phyloP scores from a whole-genome alignment of 495 filamentous ascomycete species.

The Podospora sp. region DNA sequence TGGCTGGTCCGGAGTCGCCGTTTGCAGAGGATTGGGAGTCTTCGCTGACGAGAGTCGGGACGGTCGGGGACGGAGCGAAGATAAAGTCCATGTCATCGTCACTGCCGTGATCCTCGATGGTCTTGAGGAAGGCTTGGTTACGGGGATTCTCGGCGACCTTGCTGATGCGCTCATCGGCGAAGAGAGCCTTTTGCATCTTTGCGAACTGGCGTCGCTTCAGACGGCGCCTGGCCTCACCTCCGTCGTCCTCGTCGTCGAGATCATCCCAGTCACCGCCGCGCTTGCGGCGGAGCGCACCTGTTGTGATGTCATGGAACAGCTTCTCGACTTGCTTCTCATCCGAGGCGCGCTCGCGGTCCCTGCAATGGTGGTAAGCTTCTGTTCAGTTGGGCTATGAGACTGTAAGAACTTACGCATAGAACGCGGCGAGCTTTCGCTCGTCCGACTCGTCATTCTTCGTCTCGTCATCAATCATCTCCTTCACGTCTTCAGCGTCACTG shows the following conservation, averaged over 20 bases:
- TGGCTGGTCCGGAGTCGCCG: conserved; percentile 26
- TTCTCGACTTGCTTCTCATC: conserved; percentile 87
- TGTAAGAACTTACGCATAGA: conserved; percentile 73
- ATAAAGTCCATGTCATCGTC: conserved; percentile 82
- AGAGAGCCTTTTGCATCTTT: conserved; percentile 85
- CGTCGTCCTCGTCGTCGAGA: conserved; percentile 85
- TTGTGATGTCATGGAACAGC: conserved; percentile 88
- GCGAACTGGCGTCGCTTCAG: conserved; percentile 86
- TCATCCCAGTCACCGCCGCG: conserved; percentile 74
- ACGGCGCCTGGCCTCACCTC: conserved; percentile 71
- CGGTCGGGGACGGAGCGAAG: conserved; percentile 51
- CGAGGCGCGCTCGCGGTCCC: conserved; percentile 65
- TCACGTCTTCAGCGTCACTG: conserved; percentile 59
- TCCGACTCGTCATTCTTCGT: conserved; percentile 70
- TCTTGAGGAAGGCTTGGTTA: conserved; percentile 83
- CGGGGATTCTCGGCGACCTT: conserved; percentile 91
- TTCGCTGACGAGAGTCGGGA: conserved; percentile 24
- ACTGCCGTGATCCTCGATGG: conserved; percentile 80
- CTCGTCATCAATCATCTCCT: conserved; percentile 87
- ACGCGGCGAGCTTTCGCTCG: conserved; percentile 77
- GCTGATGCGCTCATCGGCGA: conserved; percentile 87
- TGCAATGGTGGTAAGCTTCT: conserved; percentile 31
- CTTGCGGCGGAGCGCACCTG: conserved; percentile 78
- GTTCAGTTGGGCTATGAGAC: not conserved
- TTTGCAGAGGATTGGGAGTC: conserved; percentile 44